Evolutionary conservation across 106 monocot genomes (phyloP).

Genomic region (Acorus gramineus): DNA sequence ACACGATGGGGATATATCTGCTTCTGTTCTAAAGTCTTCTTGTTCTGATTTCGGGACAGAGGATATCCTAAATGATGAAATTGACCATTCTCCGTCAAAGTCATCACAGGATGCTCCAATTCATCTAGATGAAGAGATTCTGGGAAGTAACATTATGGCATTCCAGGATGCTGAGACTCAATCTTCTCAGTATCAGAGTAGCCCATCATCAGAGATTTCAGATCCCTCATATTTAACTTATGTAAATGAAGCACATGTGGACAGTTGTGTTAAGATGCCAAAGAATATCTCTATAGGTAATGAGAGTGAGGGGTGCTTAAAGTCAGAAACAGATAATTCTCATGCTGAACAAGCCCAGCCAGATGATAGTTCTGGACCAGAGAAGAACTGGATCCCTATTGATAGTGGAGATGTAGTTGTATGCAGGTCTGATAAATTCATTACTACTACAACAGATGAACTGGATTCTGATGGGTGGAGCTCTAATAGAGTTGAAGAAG

Average conservation of each 20-base stretch:
- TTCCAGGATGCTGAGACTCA: too few relatives aligned
- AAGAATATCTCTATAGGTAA: constrained; percentile 3
- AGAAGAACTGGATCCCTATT: constrained; percentile 42
- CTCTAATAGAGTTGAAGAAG: constrained; percentile 5
- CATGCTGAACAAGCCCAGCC: constrained; percentile 12
- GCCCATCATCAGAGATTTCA: background rate
- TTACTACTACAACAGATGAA: constrained; percentile 4
- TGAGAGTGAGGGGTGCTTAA: constrained; percentile 4
- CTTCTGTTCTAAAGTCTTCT: constrained; percentile 1
- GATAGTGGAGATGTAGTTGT: constrained; percentile 15
- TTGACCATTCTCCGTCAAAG: constrained; percentile 3
- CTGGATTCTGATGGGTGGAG: constrained; percentile 2
- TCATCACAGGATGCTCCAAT: background rate
- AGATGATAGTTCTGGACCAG: constrained; percentile 2
- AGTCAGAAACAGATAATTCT: constrained; percentile 5
- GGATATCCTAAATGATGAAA: background rate
- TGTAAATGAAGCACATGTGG: background rate
- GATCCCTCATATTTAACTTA: background rate
- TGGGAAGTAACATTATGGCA: too few relatives aligned
- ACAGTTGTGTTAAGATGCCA: background rate
- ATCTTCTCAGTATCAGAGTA: too few relatives aligned
- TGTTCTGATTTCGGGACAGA: background rate
- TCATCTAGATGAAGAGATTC: background rate
- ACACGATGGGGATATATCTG: background rate
- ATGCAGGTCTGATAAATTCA: constrained; percentile 1